These are phyloP conservation scores for Tetragonia tetragonoides DNA, from an alignment of 148 eudicot genomes.

Conservation along the genomic window DNA sequence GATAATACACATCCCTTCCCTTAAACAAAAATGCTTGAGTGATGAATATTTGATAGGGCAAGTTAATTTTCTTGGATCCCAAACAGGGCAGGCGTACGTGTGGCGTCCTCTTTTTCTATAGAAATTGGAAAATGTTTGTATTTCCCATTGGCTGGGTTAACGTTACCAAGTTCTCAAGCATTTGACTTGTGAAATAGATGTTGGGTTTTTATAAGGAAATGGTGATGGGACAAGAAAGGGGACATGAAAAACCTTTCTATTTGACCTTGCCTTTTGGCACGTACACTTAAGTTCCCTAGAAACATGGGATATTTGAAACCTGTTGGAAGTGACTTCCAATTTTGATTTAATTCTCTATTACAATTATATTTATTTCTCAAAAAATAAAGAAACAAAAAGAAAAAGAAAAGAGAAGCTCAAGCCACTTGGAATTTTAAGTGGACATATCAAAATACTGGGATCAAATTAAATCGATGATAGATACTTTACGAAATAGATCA, in stretches of 20 bases:
- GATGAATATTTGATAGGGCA: too few species aligned
- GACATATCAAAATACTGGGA: too few species aligned
- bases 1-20: too few species aligned
- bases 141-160: constrained; percentile 24
- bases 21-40: too few species aligned
- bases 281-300: constrained; percentile 31
- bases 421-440: too few species aligned
- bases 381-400: background rate
- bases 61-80: constrained; percentile 22
- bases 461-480: too few species aligned
- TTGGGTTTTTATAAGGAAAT: constrained; percentile 23
- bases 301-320: constrained; percentile 24
- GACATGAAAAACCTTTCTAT: constrained; percentile 34
- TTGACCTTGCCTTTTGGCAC: constrained; percentile 37
- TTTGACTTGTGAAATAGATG: constrained; percentile 17
- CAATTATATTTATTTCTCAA: background rate
- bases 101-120: too few species aligned
- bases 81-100: background rate
- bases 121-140: background rate
- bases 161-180: constrained; percentile 13
- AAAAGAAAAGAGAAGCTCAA: constrained; percentile 11
- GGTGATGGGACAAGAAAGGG: constrained; percentile 39
- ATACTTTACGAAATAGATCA: too few species aligned
- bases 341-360: constrained; percentile 13
- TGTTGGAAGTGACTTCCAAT: constrained; percentile 17